Conservation (phyloP, 139 green algal species). For the Mesostigma viride region DNA sequence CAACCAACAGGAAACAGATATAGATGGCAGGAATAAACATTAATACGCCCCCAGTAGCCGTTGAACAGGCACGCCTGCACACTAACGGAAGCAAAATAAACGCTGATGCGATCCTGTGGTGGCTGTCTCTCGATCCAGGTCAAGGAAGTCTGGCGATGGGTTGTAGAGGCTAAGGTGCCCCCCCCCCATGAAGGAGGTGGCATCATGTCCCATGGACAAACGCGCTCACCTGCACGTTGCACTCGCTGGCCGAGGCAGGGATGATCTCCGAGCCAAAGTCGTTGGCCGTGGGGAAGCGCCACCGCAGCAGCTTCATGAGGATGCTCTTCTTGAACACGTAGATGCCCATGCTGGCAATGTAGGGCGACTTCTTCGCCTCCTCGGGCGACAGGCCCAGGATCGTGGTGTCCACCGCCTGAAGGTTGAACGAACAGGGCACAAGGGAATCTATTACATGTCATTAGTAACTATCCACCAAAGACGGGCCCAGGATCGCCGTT, state of each 20-base stretch:
- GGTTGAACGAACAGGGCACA: constrained; percentile 2
- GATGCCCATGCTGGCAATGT: constrained; percentile 99
- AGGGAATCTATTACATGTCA: too few species aligned
- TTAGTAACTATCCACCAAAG: too few species aligned
- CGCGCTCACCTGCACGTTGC: constrained; percentile 41
- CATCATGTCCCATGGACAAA: background rate
- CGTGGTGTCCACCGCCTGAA: constrained; percentile 77
- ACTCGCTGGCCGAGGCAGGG: constrained; percentile 43
- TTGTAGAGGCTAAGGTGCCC: too few species aligned
- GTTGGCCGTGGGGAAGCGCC: constrained; percentile 51
- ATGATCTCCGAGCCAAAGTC: constrained; percentile 99
- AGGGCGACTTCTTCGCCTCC: constrained; percentile 58
- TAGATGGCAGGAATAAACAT: too few species aligned
- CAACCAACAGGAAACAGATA: too few species aligned
- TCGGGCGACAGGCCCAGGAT: constrained; percentile 53
- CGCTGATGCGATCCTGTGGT: too few species aligned
- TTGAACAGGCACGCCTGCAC: constrained; percentile 92
- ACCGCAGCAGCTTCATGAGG: constrained; percentile 47
- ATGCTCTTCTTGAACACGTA: constrained; percentile 98
- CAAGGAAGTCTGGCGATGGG: too few species aligned
- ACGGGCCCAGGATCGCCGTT: too few species aligned
- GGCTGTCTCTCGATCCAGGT: too few species aligned
- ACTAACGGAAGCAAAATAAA: too few species aligned
- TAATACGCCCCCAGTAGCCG: constrained; percentile 93
- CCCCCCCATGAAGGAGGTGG: too few species aligned